Evolutionary conservation across 768 basidiomycete species (phyloP).

Genomic region (Psilocybe subaeruginosa): DNA sequence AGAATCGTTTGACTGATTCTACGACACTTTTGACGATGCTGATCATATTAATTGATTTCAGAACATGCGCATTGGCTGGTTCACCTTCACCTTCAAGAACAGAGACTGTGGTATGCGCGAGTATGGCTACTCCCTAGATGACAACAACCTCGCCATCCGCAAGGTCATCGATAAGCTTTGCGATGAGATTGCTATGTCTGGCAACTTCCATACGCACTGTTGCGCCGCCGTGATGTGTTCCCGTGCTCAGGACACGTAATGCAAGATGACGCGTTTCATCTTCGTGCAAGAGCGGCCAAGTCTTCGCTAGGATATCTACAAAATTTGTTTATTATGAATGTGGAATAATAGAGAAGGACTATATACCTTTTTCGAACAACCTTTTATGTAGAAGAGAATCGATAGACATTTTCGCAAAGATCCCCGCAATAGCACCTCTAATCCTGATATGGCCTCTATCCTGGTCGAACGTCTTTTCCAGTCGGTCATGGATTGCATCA

Average conservation of each 20-base stretch:
- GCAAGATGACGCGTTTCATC: slow-evolving; percentile 53
- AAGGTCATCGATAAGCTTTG: slow-evolving; percentile 48
- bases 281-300: slow-evolving; percentile 54
- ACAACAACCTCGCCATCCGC: slow-evolving; percentile 51
- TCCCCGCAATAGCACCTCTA: slow-evolving; percentile 57
- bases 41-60: slow-evolving; percentile 43
- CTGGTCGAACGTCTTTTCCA: slow-evolving; percentile 49
- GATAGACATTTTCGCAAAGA: slow-evolving; percentile 64
- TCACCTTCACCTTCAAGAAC: slow-evolving; percentile 43
- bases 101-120: slow-evolving; percentile 52
- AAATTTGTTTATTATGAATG: neutral
- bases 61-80: slow-evolving; percentile 38
- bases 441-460: slow-evolving; percentile 47
- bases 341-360: neutral
- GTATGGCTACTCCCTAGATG: slow-evolving; percentile 52
- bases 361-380: slow-evolving; percentile 55
- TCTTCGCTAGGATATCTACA: slow-evolving; percentile 54
- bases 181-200: slow-evolving; percentile 39
- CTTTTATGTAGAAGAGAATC: slow-evolving; percentile 63
- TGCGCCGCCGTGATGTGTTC: slow-evolving; percentile 63
- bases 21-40: slow-evolving; percentile 45
- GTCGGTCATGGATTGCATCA: slow-evolving; percentile 46
- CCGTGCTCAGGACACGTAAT: slow-evolving; percentile 53
- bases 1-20: slow-evolving; percentile 45
- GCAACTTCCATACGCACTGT: slow-evolving; percentile 55